Evolutionary conservation across 2,329 filamentous ascomycete species (phyloP).

Genomic region (Basipetospora chlamydospora): DNA sequence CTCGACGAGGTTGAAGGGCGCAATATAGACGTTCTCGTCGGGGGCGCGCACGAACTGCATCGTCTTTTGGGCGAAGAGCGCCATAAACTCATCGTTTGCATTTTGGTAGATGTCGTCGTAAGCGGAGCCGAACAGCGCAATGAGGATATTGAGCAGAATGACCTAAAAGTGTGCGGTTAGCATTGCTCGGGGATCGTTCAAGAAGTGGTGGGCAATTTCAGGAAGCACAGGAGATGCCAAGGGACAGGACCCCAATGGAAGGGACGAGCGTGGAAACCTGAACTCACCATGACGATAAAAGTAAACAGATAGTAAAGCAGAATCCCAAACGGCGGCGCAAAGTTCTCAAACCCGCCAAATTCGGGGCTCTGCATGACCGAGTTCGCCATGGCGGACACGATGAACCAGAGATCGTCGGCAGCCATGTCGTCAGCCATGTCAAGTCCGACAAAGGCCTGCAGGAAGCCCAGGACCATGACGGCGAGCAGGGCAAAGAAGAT

Average conservation of each 20-base stretch:
- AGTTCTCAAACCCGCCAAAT: conserved; percentile 76
- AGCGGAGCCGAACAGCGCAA: conserved; percentile 91
- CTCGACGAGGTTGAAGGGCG: conserved; percentile 88
- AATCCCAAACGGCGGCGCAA: conserved; percentile 83
- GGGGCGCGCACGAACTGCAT: conserved; percentile 94
- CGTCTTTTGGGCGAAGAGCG: conserved; percentile 83
- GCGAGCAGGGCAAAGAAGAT: conserved; percentile 91
- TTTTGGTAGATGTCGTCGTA: conserved; percentile 93
- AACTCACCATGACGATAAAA: conserved; percentile 79
- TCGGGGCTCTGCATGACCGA: conserved; percentile 86
- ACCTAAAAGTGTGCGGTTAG: conserved; percentile 22
- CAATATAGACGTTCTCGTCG: conserved; percentile 96
- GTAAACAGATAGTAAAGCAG: conserved; percentile 97
- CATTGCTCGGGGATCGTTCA: no score
- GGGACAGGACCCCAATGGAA: not conserved
- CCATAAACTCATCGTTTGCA: conserved; percentile 89
- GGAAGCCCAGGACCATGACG: conserved; percentile 72
- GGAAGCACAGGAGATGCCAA: no score
- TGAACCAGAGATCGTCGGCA: conserved; percentile 55
- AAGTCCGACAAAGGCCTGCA: conserved; percentile 88
- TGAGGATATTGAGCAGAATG: conserved; percentile 84
- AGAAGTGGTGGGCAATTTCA: not conserved
- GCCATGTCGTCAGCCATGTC: conserved; percentile 66
- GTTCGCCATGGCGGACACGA: conserved; percentile 72
- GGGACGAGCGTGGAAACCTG: rapidly evolving